These are phyloP conservation scores for Phytopythium mirpurense DNA, from an alignment of 352 stramenopile genomes.

Conservation along the genomic window DNA sequence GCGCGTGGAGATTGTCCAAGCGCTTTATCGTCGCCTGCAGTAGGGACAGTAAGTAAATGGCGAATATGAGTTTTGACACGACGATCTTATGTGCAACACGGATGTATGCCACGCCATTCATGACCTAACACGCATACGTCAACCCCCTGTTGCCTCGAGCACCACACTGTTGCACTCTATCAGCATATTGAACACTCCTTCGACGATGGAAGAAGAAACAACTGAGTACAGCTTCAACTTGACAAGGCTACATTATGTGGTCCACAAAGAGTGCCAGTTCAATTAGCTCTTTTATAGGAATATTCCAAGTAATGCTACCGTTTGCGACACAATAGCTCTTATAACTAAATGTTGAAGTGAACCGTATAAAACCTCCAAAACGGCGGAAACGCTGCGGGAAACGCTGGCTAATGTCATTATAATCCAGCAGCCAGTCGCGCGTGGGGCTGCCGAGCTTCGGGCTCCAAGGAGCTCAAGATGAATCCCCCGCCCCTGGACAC, in stretches of 20 bases:
- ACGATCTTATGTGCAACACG: too few relatives aligned
- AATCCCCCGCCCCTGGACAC: neutral
- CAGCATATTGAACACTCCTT: too few relatives aligned
- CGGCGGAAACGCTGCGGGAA: neutral
- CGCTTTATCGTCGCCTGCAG: neutral
- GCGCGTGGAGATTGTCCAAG: neutral
- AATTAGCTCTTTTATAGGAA: constrained; percentile 14
- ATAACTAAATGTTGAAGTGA: constrained; percentile 13
- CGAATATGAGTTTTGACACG: neutral
- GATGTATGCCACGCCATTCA: neutral
- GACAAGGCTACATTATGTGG: neutral
- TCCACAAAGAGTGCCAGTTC: neutral
- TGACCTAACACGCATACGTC: neutral
- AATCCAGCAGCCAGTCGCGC: neutral
- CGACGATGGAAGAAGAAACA: too few relatives aligned
- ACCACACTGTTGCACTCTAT: too few relatives aligned
- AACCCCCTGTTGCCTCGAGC: neutral
- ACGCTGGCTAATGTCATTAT: neutral
- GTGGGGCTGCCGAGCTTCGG: neutral
- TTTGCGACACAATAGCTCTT: constrained; percentile 11
- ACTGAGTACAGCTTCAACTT: constrained; percentile 7
- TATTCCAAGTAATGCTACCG: neutral
- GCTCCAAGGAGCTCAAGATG: neutral
- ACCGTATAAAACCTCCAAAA: neutral
- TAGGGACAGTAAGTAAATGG: constrained; percentile 1